A percentile compares a stretch with the other conserved stretches of the same genome.
phyloP scores from a whole-genome alignment of 129 eudicot species.

The Saussurea involucrata region DNA sequence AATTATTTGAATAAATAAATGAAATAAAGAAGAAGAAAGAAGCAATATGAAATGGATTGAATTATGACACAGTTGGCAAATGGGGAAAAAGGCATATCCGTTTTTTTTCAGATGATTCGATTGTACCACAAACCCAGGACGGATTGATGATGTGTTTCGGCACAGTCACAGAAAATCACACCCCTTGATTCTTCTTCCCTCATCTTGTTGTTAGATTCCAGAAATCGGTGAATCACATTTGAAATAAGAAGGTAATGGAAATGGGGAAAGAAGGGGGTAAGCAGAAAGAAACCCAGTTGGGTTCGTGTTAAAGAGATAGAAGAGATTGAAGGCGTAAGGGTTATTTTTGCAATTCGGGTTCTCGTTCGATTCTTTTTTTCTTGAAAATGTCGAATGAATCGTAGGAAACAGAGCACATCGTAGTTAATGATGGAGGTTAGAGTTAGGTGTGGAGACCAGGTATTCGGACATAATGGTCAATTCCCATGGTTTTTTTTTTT shows the following conservation, averaged over 20 bases:
- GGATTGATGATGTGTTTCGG: constrained; percentile 20
- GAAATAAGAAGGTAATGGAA: constrained; percentile 4
- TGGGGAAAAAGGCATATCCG: constrained; percentile 47
- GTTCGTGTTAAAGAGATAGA: background rate
- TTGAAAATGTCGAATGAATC: constrained; percentile 21
- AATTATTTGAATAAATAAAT: background rate
- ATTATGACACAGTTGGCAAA: constrained; percentile 35
- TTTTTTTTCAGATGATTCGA: constrained; percentile 35
- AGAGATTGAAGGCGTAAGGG: constrained; percentile 4
- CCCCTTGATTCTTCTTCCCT: background rate
- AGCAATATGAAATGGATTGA: constrained; percentile 18
- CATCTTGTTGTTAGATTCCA: constrained; percentile 16
- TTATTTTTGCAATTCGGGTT: constrained; percentile 16
- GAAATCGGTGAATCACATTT: background rate
- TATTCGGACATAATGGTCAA: background rate
- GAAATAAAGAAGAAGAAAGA: constrained; percentile 5
- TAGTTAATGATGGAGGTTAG: constrained; percentile 15
- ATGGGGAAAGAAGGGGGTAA: background rate
- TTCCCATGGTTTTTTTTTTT: background rate
- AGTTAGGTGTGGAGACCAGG: constrained; percentile 19
- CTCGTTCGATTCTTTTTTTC: background rate
- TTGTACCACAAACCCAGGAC: constrained; percentile 34
- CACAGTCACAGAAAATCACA: constrained; percentile 11
- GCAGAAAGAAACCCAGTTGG: background rate
- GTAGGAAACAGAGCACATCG: constrained; percentile 14